A percentile compares a stretch with the other conserved stretches of the same genome.
phyloP scores from a whole-genome alignment of 129 eudicot species.

The Artemisia tridentata region DNA sequence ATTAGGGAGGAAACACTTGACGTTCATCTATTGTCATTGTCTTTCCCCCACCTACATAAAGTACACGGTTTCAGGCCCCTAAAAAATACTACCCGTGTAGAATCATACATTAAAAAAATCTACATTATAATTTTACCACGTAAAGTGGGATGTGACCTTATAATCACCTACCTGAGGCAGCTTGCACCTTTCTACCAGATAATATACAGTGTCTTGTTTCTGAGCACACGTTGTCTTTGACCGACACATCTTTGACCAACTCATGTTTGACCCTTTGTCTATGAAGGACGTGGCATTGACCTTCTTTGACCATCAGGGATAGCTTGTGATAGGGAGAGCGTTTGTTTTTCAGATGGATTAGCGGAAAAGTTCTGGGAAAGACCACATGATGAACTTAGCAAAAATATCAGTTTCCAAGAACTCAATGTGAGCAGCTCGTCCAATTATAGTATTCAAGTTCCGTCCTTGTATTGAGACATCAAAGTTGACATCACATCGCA shows the following conservation, averaged over 20 bases:
- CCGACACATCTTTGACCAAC: slow-evolving; percentile 5
- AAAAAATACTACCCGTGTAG: slow-evolving; percentile 24
- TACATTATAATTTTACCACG: slow-evolving; percentile 26
- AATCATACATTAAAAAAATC: slow-evolving; percentile 23
- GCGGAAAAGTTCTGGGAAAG: slow-evolving; percentile 82
- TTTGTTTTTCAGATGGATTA: slow-evolving; percentile 25
- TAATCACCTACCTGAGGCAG: slow-evolving; percentile 28
- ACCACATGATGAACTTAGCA: slow-evolving; percentile 94
- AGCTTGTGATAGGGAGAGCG: slow-evolving; percentile 7
- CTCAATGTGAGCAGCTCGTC: slow-evolving; percentile 97
- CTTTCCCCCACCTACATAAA: slow-evolving; percentile 24
- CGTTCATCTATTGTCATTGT: slow-evolving; percentile 24
- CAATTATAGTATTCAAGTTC: slow-evolving; percentile 82
- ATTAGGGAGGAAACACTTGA: slow-evolving; percentile 12
- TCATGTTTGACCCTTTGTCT: slow-evolving; percentile 10
- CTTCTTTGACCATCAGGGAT: slow-evolving; percentile 21
- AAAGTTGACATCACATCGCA: slow-evolving; percentile 94
- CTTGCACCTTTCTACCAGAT: slow-evolving; percentile 29
- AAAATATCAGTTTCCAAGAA: slow-evolving; percentile 85
- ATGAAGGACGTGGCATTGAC: slow-evolving; percentile 12
- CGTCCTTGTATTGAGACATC: slow-evolving; percentile 79
- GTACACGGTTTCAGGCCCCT: slow-evolving; percentile 22
- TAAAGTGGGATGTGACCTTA: slow-evolving; percentile 15
- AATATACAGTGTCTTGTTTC: slow-evolving; percentile 25
- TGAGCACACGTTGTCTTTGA: slow-evolving; percentile 1